Evolutionary conservation across 2,329 filamentous ascomycete genomes (phyloP), one percentile per base, ranked within the genome.

Genomic region (Hymenoscyphus fructigenus): DNA sequence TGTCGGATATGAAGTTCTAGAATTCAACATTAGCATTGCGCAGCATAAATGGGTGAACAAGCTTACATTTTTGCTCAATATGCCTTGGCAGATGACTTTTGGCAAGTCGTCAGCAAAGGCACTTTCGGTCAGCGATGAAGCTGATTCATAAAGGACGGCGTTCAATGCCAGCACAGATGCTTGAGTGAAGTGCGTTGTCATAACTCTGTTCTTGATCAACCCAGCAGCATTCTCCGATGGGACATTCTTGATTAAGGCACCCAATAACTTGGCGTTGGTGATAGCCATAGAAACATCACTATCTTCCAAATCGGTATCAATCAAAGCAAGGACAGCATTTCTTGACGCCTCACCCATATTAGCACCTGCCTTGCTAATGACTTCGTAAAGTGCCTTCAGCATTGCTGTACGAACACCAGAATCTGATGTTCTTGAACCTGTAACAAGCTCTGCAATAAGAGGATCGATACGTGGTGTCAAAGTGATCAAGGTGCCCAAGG

Each of bases 341-440:
- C 93, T 88, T 58, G 94, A 97, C 26, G 88, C 81, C 73, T 98
- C 95, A 72, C 91, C 93, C 95, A 99, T 99, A 78, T 94, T 97
- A 65, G 84, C 84, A 62, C 95, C 95, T 20, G 93, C 94, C 79
- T 97, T 97, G 82, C 92, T 94, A 66, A 99, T 90, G 34, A 99
- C 95, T 75, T 98, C 94, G 75, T 96, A 97, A 57, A 99, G 80
- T 2, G 95, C 95, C 81, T 96, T 97, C 73, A 99, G 84, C 95
- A 99, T 99, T 32, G 95, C 95, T 70, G 91, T 95, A 78, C 88
- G 91, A 69, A 99, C 95, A 57, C 94, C 94, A 5, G 87, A 75
- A 75, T 98, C 94, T 1, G 86, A 81, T 0, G 95, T 98, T 82
- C 94, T 97, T 29, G 93, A 95, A 57, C 95, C 95, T n/a, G 95